Evolutionary conservation across 768 basidiomycete genomes (phyloP), one percentile per base, ranked within the genome.

Genomic region (Mycena polygramma): DNA sequence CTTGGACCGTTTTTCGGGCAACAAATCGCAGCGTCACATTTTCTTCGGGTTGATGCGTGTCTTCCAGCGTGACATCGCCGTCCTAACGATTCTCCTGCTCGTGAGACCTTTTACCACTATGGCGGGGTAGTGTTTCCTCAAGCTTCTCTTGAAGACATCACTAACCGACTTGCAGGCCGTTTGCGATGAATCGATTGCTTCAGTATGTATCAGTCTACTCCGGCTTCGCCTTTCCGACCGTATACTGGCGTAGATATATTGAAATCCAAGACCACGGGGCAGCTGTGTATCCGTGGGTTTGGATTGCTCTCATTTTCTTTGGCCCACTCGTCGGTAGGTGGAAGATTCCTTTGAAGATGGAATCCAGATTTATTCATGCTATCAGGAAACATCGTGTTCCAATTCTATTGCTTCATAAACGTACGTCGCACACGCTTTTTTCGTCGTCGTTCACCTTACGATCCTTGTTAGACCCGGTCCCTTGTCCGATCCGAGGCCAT

Each of bases 231-330:
- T n/a, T 49, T 49, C 48, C 22, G 48, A 22, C 20, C 22, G 6
- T 4, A 11, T 5, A 5, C 5, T n/a, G n/a, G 20, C 22, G 35
- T 61, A 90, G 87, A 41, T 90, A 92, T 72, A 79, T 93, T 37
- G 91, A 92, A 79, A 84, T 49, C 26, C 41, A 43, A 7, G 66
- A 76, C 0, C 77, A 81, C 15, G 76, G 83, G 59, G 83, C 77
- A 24, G 84, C 88, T 0, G 75, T 91, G 41, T 85, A 85, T 46
- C 92, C 93, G 1, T 92, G 91, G 88, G 86, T 93, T 11, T 94
- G 92, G 91, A 85, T 93, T 20, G 37, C 79, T 0, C 80, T 81
- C 74, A 79, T 90, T 14, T 85, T 89, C 70, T 55, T 86, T 13
- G 89, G 88, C 11, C 87, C 89, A 15, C 75, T 82, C 5, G 0